phyloP scores from a whole-genome alignment of 1,284 basidiomycete genomes.

The Coniferiporia weirii region DNA sequence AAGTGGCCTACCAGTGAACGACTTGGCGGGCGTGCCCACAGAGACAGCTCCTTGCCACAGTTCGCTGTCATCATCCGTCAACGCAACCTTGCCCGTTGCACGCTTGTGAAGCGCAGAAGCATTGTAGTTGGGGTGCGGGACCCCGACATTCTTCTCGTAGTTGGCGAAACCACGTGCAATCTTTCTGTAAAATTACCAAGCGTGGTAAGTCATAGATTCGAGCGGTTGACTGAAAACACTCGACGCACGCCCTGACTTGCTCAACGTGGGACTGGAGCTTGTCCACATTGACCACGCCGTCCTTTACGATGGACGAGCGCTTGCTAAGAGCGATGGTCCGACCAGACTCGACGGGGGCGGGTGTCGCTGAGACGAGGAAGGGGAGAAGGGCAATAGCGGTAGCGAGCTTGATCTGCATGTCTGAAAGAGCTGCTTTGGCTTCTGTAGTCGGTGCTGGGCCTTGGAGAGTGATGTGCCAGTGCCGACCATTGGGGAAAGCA shows the following conservation, averaged over 20 bases:
- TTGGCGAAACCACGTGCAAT: constrained; percentile 15
- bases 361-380: constrained; percentile 12
- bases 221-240: not conserved
- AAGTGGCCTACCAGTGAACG: constrained; percentile 5
- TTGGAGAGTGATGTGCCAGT: not conserved
- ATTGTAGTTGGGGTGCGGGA: constrained; percentile 13
- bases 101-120: constrained; percentile 1
- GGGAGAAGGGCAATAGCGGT: constrained; percentile 15
- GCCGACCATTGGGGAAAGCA: not conserved
- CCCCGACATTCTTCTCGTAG: constrained; percentile 18
- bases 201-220: not conserved
- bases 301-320: constrained; percentile 4
- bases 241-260: constrained; percentile 9
- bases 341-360: not conserved
- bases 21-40: constrained; percentile 15
- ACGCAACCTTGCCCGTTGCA: constrained; percentile 10
- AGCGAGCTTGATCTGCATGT: constrained; percentile 16
- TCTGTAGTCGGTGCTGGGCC: not conserved
- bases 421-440: not conserved
- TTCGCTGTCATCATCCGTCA: constrained; percentile 8
- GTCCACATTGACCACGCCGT: constrained; percentile 14
- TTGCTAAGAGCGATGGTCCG: constrained; percentile 20
- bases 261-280: constrained; percentile 11
- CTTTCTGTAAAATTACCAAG: constrained; percentile 6
- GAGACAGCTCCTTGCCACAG: constrained; percentile 14